Evolutionary conservation across 768 basidiomycete species (phyloP).

Genomic region (Podaxis sp.): DNA sequence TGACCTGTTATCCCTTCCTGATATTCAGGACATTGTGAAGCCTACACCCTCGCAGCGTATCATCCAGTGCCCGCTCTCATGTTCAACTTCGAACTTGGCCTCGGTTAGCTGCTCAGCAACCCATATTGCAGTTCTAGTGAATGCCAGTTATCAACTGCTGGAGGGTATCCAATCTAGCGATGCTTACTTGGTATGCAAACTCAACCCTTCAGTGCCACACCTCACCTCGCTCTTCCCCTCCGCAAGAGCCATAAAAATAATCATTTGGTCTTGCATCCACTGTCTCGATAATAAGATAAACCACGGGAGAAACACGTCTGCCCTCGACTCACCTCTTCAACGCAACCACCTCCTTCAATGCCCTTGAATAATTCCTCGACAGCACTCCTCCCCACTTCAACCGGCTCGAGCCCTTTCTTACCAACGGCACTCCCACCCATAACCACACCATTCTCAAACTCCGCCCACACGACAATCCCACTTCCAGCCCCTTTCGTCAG

Average conservation of each 20-base stretch:
- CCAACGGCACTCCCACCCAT: conserved; percentile 70
- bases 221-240: conserved; percentile 55
- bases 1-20: background rate
- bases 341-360: conserved; percentile 61
- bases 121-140: conserved; percentile 62
- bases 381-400: conserved; percentile 53
- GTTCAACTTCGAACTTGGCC: conserved; percentile 55
- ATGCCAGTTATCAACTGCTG: background rate
- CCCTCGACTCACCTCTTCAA: conserved; percentile 54
- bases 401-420: conserved; percentile 39
- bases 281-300: conserved; percentile 12
- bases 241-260: conserved; percentile 73
- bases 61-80: conserved; percentile 34
- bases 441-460: conserved; percentile 61
- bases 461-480: conserved; percentile 73
- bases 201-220: conserved; percentile 51
- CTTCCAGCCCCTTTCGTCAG: conserved; percentile 58
- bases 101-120: conserved; percentile 64
- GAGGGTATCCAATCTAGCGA: conserved; percentile 13
- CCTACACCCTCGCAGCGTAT: conserved; percentile 67
- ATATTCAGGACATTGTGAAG: conserved; percentile 28
- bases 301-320: background rate
- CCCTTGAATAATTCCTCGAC: conserved; percentile 55
- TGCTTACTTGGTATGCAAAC: conserved; percentile 63
- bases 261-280: conserved; percentile 68